These are phyloP conservation scores for Juncus inflexus DNA, from an alignment of 176 grass and related monocot genomes.

Conservation along the genomic window DNA sequence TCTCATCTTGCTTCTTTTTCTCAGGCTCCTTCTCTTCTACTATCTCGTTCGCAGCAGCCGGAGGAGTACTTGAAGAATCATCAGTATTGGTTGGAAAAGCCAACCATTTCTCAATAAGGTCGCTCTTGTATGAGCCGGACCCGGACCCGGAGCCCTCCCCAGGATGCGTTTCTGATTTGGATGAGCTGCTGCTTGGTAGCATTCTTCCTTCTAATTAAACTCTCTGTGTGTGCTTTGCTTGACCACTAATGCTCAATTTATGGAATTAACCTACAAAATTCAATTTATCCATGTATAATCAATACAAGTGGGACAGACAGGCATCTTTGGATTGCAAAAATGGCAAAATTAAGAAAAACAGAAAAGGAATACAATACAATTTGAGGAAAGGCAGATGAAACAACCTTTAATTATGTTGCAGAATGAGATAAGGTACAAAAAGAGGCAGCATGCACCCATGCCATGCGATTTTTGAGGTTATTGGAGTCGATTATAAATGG, in stretches of 20 bases:
- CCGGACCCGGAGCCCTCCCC: neutral
- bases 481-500: neutral
- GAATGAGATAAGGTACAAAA: no score
- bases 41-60: conserved; percentile 24
- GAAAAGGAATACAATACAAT: no score
- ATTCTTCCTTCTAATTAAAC: conserved; percentile 20
- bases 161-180: conserved; percentile 6
- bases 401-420: no score
- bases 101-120: conserved; percentile 42
- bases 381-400: no score
- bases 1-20: neutral
- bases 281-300: neutral
- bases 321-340: conserved; percentile 6
- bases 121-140: neutral
- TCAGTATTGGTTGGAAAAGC: conserved; percentile 28
- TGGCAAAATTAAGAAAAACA: neutral
- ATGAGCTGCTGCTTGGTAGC: conserved; percentile 25
- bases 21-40: conserved; percentile 20
- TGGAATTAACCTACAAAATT: neutral
- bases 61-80: neutral
- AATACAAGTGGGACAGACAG: conserved; percentile 17
- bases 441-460: no score
- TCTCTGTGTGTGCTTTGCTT: neutral
- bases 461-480: neutral
- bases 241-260: neutral